Conservation (phyloP, 306 rosid genomes). For the Lathyrus aphaca region DNA sequence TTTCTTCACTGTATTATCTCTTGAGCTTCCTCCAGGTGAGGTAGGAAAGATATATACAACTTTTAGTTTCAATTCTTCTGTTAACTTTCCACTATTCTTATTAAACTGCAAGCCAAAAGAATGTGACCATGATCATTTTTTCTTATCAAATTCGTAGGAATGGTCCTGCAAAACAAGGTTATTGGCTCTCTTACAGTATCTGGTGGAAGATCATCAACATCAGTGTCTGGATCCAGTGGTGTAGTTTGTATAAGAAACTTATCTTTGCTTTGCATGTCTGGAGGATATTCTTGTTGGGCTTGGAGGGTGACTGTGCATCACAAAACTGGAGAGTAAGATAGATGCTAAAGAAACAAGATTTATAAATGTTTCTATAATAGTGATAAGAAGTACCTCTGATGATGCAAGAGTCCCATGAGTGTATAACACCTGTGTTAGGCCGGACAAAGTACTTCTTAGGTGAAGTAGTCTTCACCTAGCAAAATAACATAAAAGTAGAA, state of each 20-base stretch:
- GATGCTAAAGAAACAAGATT: constrained; percentile 9
- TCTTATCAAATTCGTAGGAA: constrained; percentile 24
- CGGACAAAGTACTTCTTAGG: constrained; percentile 96
- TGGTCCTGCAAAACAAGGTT: constrained; percentile 36
- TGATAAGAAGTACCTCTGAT: constrained; percentile 73
- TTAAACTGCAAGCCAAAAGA: constrained; percentile 58
- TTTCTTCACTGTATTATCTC: constrained; percentile 54
- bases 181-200: constrained; percentile 64
- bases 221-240: constrained; percentile 60
- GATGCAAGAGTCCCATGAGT: constrained; percentile 78
- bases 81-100: constrained; percentile 71
- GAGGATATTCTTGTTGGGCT: constrained; percentile 79
- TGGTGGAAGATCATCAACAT: constrained; percentile 73
- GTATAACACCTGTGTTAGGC: constrained; percentile 83
- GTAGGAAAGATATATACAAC: constrained; percentile 60
- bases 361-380: neutral
- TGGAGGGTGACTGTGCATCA: constrained; percentile 84
- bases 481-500: constrained; percentile 30
- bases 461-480: constrained; percentile 93
- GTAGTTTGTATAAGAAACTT: constrained; percentile 93
- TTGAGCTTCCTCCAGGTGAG: constrained; percentile 58
- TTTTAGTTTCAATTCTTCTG: constrained; percentile 88
- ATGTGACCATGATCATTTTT: constrained; percentile 16
- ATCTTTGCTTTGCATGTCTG: constrained; percentile 79
- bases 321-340: constrained; percentile 33